phyloP scores from a whole-genome alignment of 352 stramenopile species.

The Peronospora belbahrii region DNA sequence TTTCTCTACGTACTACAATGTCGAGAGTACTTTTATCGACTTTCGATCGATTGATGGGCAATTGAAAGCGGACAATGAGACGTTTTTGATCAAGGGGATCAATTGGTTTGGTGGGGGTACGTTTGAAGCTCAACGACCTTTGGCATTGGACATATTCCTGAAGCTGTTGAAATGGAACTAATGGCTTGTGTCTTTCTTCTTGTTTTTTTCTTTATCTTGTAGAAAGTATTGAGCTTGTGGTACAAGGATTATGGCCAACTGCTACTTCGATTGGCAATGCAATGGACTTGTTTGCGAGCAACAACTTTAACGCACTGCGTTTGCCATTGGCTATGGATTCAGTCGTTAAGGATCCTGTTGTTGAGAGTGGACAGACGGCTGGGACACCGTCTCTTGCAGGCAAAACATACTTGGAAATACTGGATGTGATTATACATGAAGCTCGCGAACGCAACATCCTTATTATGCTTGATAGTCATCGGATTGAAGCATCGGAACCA shows the following conservation, averaged over 20 bases:
- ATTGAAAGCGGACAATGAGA: constrained; percentile 43
- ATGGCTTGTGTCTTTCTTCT: neutral
- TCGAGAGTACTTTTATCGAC: constrained; percentile 39
- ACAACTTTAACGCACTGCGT: constrained; percentile 53
- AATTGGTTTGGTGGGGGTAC: constrained; percentile 65
- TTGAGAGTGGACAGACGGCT: constrained; percentile 39
- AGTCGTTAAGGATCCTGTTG: constrained; percentile 37
- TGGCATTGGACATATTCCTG: no score
- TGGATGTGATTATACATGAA: constrained; percentile 49
- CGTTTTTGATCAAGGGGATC: constrained; percentile 59
- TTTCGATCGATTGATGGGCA: constrained; percentile 55
- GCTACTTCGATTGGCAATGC: constrained; percentile 44
- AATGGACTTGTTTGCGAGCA: constrained; percentile 36
- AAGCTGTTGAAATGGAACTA: no score
- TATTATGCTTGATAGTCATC: constrained; percentile 64
- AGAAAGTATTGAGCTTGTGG: constrained; percentile 53
- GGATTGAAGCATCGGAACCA: constrained; percentile 42
- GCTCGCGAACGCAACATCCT: constrained; percentile 58
- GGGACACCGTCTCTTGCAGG: constrained; percentile 31
- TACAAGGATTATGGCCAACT: constrained; percentile 62
- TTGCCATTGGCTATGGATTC: constrained; percentile 65
- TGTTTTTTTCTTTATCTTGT: neutral
- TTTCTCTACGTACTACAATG: constrained; percentile 3
- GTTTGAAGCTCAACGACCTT: constrained; percentile 7
- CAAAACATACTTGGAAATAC: constrained; percentile 54